Evolutionary conservation across 2,329 filamentous ascomycete genomes (phyloP), one percentile per base, ranked within the genome.

Genomic region (Alternaria dauci): DNA sequence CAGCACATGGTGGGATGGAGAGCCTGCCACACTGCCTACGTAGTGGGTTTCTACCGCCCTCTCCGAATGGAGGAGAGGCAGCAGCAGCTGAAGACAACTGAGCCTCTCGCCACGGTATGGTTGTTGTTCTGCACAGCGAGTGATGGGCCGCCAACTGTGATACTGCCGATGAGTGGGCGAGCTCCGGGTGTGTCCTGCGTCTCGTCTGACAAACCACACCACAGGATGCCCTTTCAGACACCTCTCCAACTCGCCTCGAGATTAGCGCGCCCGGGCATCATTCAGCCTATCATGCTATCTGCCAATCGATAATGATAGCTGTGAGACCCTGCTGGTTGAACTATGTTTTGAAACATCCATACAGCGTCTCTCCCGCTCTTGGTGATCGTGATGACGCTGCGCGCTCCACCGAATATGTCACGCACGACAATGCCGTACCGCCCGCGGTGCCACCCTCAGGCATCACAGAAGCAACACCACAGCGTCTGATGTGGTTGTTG

Each of bases 221-320:
- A 52, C 57, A 62, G 55, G 53, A 53, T 42, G 60, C 56, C 62
- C 56, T 47, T 63, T 58, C 60, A 51, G 36, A 48, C 56, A 55
- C 51, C 51, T 23, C 51, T 56, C 58, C 52, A 56, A 59, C 60
- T 56, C 63, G 63, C 62, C 61, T 57, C 58, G 51, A 56, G 60
- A 67, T 69, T 68, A 70, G 60, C 59, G 70, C 69, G 55, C 58
- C 69, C 57, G 58, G 64, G 62, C 18, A 61, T 59, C 53, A 59
- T 61, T 69, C 69, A 74, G 73, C 73, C 73, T 76, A 76, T 72
- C 75, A 55, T 51, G 70, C 46, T 59, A 60, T 60, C 58, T 69
- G 69, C 75, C 75, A 78, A 78, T 78, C 75, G 75, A 78, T 78
- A 56, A 68, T 72, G 75, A 76, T 77, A 77, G 52, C 72, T 74